phyloP scores from a whole-genome alignment of 1,139 yeast species.

The Hemisphaericaspora xylanilytica region DNA sequence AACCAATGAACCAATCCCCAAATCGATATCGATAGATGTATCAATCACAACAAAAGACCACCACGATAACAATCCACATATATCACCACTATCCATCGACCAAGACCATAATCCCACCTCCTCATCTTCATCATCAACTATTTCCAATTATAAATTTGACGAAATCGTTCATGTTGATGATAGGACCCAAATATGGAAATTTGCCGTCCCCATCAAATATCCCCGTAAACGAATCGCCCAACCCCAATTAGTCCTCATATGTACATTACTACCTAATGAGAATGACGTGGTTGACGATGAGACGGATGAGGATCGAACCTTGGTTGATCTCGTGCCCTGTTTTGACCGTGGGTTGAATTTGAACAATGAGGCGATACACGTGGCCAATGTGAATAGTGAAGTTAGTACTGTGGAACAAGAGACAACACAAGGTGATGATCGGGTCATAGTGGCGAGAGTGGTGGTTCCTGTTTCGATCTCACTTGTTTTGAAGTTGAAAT shows the following conservation, averaged over 20 bases:
- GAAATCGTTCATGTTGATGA: constrained; percentile 8
- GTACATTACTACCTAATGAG: constrained; percentile 19
- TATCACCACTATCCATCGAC: constrained; percentile 1
- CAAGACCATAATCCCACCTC: constrained; percentile 11
- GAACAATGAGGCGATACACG: neutral
- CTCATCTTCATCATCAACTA: no score
- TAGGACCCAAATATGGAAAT: constrained; percentile 29
- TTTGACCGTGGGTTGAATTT: neutral
- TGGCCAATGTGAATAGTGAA: no score
- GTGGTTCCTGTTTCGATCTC: constrained; percentile 25
- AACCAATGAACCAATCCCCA: constrained; percentile 7
- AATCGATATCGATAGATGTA: constrained; percentile 24
- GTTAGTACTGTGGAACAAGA: no score
- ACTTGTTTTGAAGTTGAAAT: constrained; percentile 51
- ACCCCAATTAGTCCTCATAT: constrained; percentile 30
- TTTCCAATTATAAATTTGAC: constrained; percentile 16
- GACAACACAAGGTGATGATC: no score
- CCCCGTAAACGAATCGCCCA: constrained; percentile 33
- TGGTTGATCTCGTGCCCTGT: neutral
- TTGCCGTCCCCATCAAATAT: constrained; percentile 34
- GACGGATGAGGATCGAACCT: constrained; percentile 1
- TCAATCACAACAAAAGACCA: constrained; percentile 30
- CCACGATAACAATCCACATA: constrained; percentile 11
- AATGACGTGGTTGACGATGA: neutral
- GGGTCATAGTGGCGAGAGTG: no score